A percentile compares a stretch with the other conserved stretches of the same genome.
These are phyloP conservation scores for Vitis rupestris DNA, from an alignment of 164 flowering plant species.

Conservation along the genomic window DNA sequence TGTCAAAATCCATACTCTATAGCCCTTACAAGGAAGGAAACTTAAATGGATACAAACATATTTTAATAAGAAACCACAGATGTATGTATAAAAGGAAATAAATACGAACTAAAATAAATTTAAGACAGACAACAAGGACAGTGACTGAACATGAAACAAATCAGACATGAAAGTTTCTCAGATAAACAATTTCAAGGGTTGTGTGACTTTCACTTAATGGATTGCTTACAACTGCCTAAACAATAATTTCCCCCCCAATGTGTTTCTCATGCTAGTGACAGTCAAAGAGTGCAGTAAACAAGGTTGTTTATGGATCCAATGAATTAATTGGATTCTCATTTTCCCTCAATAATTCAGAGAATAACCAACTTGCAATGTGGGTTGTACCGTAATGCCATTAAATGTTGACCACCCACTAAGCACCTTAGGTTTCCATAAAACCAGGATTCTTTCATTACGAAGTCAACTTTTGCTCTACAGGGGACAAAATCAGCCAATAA, in stretches of 20 bases:
- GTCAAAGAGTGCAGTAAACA: not conserved
- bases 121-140: not conserved
- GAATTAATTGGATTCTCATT: not conserved
- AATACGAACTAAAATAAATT: not conserved
- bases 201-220: not conserved
- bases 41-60: not conserved
- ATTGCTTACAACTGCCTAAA: not conserved
- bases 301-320: not conserved
- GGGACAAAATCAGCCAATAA: not conserved
- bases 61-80: too few relatives aligned
- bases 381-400: not conserved
- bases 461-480: not conserved
- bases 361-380: not conserved
- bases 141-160: not conserved
- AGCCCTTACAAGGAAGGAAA: not conserved
- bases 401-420: not conserved
- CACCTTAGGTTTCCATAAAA: not conserved
- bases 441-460: not conserved
- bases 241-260: not conserved
- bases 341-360: not conserved
- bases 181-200: not conserved
- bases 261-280: not conserved
- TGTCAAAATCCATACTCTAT: slow-evolving; percentile 1
- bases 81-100: too few relatives aligned
- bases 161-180: not conserved